phyloP scores from a whole-genome alignment of 2,329 filamentous ascomycete species.

The Fusarium tuaranense region DNA sequence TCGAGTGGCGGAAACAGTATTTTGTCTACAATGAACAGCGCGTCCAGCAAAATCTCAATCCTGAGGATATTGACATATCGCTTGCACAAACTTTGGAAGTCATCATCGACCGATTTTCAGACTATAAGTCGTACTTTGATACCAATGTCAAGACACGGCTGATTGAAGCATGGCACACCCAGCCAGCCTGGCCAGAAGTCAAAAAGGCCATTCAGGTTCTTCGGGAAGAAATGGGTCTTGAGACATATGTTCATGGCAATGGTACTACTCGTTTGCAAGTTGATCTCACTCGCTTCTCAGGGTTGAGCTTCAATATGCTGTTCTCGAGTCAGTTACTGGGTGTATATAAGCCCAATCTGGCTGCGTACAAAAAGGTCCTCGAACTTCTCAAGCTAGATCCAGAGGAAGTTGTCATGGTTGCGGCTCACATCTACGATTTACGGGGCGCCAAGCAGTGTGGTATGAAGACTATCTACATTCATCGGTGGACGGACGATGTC shows the following conservation, averaged over 20 bases:
- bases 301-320: constrained; percentile 62
- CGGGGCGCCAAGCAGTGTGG: constrained; percentile 60
- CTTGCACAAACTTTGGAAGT: constrained; percentile 55
- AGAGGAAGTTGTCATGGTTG: constrained; percentile 64
- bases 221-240: constrained; percentile 49
- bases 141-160: constrained; percentile 35
- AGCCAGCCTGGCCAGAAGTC: constrained; percentile 65
- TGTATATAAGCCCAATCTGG: constrained; percentile 60
- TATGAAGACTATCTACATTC: constrained; percentile 64
- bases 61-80: constrained; percentile 65
- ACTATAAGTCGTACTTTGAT: constrained; percentile 24
- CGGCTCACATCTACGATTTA: constrained; percentile 66
- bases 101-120: constrained; percentile 41
- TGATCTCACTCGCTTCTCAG: constrained; percentile 60
- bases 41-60: constrained; percentile 44
- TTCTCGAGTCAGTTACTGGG: constrained; percentile 65
- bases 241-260: constrained; percentile 65
- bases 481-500: constrained; percentile 65
- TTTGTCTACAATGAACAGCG: constrained; percentile 59
- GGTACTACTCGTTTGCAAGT: constrained; percentile 67
- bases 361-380: constrained; percentile 59
- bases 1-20: constrained; percentile 63
- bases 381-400: constrained; percentile 56
- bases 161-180: constrained; percentile 60
- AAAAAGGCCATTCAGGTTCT: constrained; percentile 54